Base-by-base conservation (phyloP, 768 basidiomycete genomes). In the Suillus subluteus region DNA sequence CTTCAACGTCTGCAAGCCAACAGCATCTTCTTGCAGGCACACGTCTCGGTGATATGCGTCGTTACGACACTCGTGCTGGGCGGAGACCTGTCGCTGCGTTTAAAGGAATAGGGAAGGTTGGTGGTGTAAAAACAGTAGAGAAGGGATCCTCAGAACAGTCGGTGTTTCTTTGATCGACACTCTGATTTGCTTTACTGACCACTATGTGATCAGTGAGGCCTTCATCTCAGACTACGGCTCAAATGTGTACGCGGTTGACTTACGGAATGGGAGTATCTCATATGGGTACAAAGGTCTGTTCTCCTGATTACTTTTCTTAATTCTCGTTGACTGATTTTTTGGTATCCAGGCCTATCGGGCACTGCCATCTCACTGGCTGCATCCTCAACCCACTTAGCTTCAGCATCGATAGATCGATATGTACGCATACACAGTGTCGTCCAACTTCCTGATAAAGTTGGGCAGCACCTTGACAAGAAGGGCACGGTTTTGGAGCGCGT, bases 1-100 rank as follows among this genome's bases (percentile, higher is more conserved):
- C 82, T 5, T 80, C 81, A 68, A 38, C 70, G 13, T 35, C 75
- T 67, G n/a, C 75, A 65, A 64, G 70, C 48, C 75, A 78, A 23
- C 81, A 84, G 41, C 85, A 89, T 48, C 74, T 95, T 30, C 75
- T 89, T 18, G 83, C 87, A n/a, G 94, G 94, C 0, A 94, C 91
- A 0, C 84, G 87, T 64, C 78, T 88, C 52, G 94, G 94, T 23
- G 84, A 91, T 70, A 79, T 95, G 6, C 87, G 90, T 55, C 83
- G 86, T 50, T 96, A 96, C 71, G 94, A 96, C 71, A 90, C 88
- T 1, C 87, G 92, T 62, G 82, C 87, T 9, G 87, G 85, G 30
- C 85, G 86, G 21, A 82, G 86, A 50, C 94, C 94, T 21, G 83
- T 89, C n/a, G 79, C 84, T 30, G 83, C 90, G 67, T 94, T 91